Conservation (phyloP, 768 basidiomycete genomes). For the Mycena vitilis region DNA sequence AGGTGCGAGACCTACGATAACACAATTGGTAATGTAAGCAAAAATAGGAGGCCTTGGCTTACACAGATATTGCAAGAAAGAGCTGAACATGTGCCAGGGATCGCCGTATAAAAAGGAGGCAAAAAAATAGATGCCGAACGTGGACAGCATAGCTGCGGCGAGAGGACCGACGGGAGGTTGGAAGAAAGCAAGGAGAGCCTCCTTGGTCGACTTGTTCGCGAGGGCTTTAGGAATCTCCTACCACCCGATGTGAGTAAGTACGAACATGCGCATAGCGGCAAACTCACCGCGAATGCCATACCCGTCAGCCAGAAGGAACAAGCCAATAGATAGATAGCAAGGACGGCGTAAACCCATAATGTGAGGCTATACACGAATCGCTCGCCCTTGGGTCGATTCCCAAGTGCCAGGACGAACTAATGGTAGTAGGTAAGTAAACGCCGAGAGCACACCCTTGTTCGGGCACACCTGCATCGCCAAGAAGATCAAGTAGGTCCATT, state of each 20-base stretch:
- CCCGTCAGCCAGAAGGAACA: slow-evolving; percentile 89
- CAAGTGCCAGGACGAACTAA: slow-evolving; percentile 77
- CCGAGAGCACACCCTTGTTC: slow-evolving; percentile 29
- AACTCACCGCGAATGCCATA: slow-evolving; percentile 76
- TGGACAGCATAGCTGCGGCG: slow-evolving; percentile 88
- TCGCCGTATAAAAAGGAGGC: slow-evolving; percentile 81
- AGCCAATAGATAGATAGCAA: slow-evolving; percentile 85
- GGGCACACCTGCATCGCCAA: slow-evolving; percentile 69
- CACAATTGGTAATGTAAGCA: background rate
- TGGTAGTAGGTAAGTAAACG: background rate
- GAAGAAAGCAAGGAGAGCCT: slow-evolving; percentile 72
- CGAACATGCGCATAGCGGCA: slow-evolving; percentile 3
- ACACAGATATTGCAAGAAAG: slow-evolving; percentile 90
- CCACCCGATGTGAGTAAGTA: background rate
- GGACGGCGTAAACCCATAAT: slow-evolving; percentile 84
- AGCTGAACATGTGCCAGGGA: slow-evolving; percentile 97
- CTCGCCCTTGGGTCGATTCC: slow-evolving; percentile 84
- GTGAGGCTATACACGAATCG: slow-evolving; percentile 68
- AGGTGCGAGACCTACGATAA: slow-evolving; percentile 67
- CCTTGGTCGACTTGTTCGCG: slow-evolving; percentile 54
- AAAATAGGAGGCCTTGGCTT: background rate
- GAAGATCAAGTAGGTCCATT: slow-evolving; percentile 89
- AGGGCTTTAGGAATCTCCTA: slow-evolving; percentile 66
- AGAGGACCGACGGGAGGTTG: slow-evolving; percentile 80
- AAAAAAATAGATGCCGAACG: slow-evolving; percentile 90